Percentiles rank a stretch among this genome's conserved stretches.
Evolutionary conservation across 2,329 filamentous ascomycete genomes (phyloP).

Genomic region (Beauveria sp.): DNA sequence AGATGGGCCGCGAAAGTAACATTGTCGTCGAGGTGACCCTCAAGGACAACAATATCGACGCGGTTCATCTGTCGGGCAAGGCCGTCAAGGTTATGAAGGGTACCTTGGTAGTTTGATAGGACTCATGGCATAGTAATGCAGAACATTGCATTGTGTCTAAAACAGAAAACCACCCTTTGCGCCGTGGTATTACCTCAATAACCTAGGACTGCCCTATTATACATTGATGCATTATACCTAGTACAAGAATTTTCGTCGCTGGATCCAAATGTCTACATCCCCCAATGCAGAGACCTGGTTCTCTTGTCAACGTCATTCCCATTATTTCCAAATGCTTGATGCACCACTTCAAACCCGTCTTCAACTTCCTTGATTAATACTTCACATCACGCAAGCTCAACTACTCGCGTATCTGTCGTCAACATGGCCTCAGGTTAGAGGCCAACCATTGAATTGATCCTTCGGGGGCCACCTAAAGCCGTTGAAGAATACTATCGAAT

Average conservation of each 20-base stretch:
- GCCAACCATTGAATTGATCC: neutral
- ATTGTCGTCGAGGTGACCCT: slow-evolving; percentile 39
- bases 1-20: slow-evolving; percentile 54
- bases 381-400: neutral
- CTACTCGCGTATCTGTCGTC: neutral
- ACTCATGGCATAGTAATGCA: neutral
- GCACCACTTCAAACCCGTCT: neutral
- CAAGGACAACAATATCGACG: slow-evolving; percentile 23
- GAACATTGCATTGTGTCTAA: neutral
- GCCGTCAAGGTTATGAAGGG: slow-evolving; percentile 29
- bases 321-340: slow-evolving; percentile 4
- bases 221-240: slow-evolving; percentile 31
- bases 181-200: slow-evolving; percentile 18
- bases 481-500: slow-evolving; percentile 28
- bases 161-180: slow-evolving; percentile 14
- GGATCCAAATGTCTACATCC: slow-evolving; percentile 3
- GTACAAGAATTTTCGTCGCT: slow-evolving; percentile 11
- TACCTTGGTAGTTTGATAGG: slow-evolving; percentile 20
- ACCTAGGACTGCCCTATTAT: slow-evolving; percentile 25
- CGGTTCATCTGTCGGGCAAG: slow-evolving; percentile 26
- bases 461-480: slow-evolving; percentile 18
- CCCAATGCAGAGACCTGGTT: slow-evolving; percentile 10
- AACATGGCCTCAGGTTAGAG: neutral
- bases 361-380: neutral
- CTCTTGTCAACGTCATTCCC: slow-evolving; percentile 3